These are phyloP conservation scores for Microstegium vimineum DNA, from an alignment of 176 grass and related monocot genomes.

Conservation along the genomic window DNA sequence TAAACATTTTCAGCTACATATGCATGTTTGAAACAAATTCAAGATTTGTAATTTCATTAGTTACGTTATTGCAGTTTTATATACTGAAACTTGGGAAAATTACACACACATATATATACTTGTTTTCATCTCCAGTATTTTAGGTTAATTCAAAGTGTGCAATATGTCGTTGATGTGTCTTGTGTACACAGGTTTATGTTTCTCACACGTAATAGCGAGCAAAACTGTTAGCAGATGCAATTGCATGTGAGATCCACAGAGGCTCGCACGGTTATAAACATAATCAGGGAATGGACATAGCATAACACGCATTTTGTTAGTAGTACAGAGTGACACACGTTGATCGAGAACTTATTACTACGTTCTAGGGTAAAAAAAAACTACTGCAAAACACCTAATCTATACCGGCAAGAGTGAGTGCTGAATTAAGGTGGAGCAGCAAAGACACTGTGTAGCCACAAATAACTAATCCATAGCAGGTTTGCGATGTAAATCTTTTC, in stretches of 20 bases:
- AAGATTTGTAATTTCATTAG: neutral
- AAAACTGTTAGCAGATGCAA: neutral
- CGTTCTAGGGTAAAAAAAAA: too few relatives aligned
- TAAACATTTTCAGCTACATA: neutral
- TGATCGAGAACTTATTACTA: neutral
- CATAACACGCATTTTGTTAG: neutral
- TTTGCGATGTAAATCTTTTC: too few relatives aligned
- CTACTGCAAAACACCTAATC: too few relatives aligned
- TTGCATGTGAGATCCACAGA: neutral
- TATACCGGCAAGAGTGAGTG: too few relatives aligned
- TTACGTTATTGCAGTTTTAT: neutral
- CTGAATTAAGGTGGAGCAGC: too few relatives aligned
- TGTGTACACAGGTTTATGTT: neutral
- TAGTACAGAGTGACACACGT: neutral
- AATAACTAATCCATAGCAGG: too few relatives aligned
- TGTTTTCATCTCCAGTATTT: neutral
- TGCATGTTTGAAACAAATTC: neutral
- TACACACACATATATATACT: neutral
- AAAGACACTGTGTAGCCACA: too few relatives aligned
- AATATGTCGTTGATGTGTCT: neutral
- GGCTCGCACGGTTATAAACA: neutral
- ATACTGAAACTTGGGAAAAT: neutral
- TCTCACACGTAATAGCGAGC: neutral
- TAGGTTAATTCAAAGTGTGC: neutral
- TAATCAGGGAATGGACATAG: neutral